A percentile compares a stretch with the other conserved stretches of the same genome.
Conservation (phyloP, 345 rosid species). For the Aquilaria sinensis region DNA sequence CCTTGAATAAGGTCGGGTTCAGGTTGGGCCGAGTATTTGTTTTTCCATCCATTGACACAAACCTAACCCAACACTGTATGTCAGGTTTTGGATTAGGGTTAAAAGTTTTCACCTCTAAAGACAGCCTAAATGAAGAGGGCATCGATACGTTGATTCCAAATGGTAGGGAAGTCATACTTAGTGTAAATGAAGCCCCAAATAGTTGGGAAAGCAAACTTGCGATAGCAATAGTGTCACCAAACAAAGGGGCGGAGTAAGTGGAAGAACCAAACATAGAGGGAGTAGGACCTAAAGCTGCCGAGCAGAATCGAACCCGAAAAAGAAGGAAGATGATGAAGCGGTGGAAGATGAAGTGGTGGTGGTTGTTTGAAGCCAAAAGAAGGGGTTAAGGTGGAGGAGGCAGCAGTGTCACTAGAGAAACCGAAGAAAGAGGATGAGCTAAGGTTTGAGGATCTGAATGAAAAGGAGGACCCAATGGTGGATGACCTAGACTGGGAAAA, state of each 20-base stretch:
- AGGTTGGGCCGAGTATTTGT: too few species aligned
- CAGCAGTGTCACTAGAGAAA: constrained; percentile 23
- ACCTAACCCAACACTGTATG: too few species aligned
- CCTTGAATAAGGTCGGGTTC: too few species aligned
- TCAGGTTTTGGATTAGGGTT: too few species aligned
- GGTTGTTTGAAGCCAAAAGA: constrained; percentile 15
- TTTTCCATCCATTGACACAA: too few species aligned
- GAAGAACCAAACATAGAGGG: constrained; percentile 25
- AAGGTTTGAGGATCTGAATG: constrained; percentile 36
- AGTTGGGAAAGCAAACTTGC: constrained; percentile 9
- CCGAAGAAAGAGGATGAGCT: constrained; percentile 26
- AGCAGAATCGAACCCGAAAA: constrained; percentile 26
- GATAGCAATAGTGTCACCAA: constrained; percentile 23
- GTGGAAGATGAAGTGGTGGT: too few species aligned
- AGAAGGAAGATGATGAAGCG: constrained; percentile 18
- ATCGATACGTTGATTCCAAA: constrained; percentile 12
- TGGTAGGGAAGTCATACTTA: constrained; percentile 1
- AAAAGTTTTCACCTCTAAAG: too few species aligned
- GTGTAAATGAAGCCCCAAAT: constrained; percentile 17
- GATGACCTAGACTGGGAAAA: constrained; percentile 38
- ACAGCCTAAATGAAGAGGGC: neutral
- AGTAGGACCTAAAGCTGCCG: constrained; percentile 15
- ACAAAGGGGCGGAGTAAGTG: constrained; percentile 19
- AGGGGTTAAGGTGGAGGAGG: constrained; percentile 23
- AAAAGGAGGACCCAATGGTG: constrained; percentile 19